Evolutionary conservation across 148 eudicot species (phyloP).

Genomic region (Gaultheria prostrata): DNA sequence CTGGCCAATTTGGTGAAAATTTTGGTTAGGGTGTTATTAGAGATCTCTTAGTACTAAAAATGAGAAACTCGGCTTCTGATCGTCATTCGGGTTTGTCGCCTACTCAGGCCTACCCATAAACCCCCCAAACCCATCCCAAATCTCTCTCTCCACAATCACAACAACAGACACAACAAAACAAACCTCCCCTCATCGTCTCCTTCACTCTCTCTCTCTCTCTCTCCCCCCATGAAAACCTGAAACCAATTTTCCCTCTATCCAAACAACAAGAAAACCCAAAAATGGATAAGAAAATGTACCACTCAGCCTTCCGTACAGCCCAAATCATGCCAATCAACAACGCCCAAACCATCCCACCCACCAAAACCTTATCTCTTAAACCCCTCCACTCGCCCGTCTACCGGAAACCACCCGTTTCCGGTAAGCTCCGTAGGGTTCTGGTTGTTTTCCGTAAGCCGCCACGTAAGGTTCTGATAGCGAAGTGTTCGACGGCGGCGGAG

Average conservation of each 20-base stretch:
- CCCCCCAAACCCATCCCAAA: too few relatives aligned
- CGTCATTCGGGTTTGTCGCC: too few relatives aligned
- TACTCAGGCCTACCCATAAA: too few relatives aligned
- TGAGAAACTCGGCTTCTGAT: too few relatives aligned
- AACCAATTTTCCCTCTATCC: constrained; percentile 13
- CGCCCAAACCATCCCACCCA: constrained; percentile 37
- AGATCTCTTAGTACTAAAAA: too few relatives aligned
- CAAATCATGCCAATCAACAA: constrained; percentile 56
- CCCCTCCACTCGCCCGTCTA: constrained; percentile 15
- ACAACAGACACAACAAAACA: neutral
- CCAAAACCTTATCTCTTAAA: constrained; percentile 34
- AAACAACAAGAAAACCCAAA: neutral
- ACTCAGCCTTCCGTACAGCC: constrained; percentile 58
- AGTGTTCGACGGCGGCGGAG: constrained; percentile 23
- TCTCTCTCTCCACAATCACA: neutral
- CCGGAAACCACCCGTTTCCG: constrained; percentile 9
- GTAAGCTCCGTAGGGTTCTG: neutral
- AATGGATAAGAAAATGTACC: constrained; percentile 37
- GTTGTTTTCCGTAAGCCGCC: neutral
- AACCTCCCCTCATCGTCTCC: constrained; percentile 7
- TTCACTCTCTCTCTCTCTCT: constrained; percentile 22
- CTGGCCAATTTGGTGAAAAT: too few relatives aligned
- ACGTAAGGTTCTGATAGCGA: constrained; percentile 28
- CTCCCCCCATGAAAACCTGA: constrained; percentile 23
- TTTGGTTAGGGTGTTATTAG: too few relatives aligned